A percentile compares a stretch with the other conserved stretches of the same genome.
Conservation (phyloP, 352 stramenopile species). For the Ochromonadaceae sp. region DNA sequence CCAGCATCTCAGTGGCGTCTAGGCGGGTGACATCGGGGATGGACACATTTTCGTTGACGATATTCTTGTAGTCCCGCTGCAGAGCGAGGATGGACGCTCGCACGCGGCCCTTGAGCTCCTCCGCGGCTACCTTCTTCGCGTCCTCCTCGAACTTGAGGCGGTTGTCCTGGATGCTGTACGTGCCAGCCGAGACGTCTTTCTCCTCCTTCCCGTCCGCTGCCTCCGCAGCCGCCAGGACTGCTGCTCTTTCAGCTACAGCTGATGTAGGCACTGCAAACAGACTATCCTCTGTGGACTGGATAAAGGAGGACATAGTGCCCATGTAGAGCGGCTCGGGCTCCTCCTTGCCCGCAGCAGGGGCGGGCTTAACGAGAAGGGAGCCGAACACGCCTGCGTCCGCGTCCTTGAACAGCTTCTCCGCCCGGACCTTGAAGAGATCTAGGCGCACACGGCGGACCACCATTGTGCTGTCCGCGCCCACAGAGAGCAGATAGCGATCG, state of each 20-base stretch:
- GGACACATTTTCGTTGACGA: constrained; percentile 43
- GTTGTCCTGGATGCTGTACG: constrained; percentile 77
- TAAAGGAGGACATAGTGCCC: background rate
- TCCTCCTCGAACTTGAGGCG: constrained; percentile 73
- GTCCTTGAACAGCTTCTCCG: constrained; percentile 14
- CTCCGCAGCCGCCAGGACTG: background rate
- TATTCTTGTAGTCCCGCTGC: constrained; percentile 49
- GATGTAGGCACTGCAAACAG: background rate
- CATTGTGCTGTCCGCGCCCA: constrained; percentile 52
- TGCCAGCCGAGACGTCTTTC: constrained; percentile 47
- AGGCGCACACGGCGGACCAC: constrained; percentile 44
- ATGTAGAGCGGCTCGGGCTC: background rate
- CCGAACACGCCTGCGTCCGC: constrained; percentile 6
- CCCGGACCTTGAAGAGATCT: constrained; percentile 31
- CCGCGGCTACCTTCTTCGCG: constrained; percentile 42
- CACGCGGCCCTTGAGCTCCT: constrained; percentile 54
- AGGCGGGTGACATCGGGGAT: constrained; percentile 32
- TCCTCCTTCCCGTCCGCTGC: constrained; percentile 29
- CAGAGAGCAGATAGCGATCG: constrained; percentile 52
- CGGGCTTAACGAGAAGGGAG: background rate
- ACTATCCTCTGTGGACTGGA: constrained; percentile 14
- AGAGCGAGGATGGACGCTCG: constrained; percentile 59
- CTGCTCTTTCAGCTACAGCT: background rate
- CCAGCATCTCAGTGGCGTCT: constrained; percentile 53
- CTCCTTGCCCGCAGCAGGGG: background rate